Conservation (phyloP, 2,329 filamentous ascomycete species). For the Allantophomopsis lycopodina region DNA sequence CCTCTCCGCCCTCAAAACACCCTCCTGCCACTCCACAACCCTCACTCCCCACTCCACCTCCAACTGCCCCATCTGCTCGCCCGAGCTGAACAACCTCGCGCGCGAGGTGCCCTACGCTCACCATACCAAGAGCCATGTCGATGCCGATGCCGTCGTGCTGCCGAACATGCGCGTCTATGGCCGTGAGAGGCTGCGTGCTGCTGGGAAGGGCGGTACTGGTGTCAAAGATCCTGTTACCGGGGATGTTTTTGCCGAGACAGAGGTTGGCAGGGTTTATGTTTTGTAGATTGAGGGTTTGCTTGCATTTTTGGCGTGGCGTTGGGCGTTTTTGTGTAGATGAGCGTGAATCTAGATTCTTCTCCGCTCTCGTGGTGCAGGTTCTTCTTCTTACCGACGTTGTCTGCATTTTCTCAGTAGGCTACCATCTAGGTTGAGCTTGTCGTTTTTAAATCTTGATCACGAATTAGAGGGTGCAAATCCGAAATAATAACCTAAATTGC, state of each 20-base stretch:
- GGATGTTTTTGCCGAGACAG: conserved; percentile 44
- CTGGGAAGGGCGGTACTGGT: conserved; percentile 49
- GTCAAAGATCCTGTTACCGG: conserved; percentile 72
- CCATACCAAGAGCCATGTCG: conserved; percentile 87
- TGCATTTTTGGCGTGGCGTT: no score
- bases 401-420: no score
- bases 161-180: conserved; percentile 85
- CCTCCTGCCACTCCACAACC: conserved; percentile 62
- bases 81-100: conserved; percentile 85
- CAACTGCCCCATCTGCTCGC: conserved; percentile 91
- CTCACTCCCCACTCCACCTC: conserved; percentile 30
- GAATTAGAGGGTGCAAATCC: no score
- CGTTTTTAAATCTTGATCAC: no score
- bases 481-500: no score
- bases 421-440: no score
- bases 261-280: conserved; percentile 82
- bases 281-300: no score
- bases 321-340: no score
- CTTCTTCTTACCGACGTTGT: no score
- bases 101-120: conserved; percentile 85
- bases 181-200: conserved; percentile 59
- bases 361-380: no score
- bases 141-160: conserved; percentile 72
- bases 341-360: no score
- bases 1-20: conserved; percentile 89